Base-by-base conservation (phyloP, 2,329 filamentous ascomycete species). In the Xylariaceae sp. region DNA sequence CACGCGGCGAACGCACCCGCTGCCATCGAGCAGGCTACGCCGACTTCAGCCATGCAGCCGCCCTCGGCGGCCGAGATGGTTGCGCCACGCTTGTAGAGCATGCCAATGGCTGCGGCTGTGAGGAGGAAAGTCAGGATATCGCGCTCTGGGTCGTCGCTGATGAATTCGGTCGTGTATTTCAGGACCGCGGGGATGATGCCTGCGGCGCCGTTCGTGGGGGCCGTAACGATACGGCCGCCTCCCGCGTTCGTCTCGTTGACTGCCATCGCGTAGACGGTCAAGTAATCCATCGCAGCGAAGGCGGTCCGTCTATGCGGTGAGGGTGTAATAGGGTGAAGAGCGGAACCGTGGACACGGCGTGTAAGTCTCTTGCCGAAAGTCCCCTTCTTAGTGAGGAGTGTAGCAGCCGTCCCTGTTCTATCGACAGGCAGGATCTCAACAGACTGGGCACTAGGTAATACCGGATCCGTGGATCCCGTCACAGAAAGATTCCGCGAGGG, bases 171-270 rank as follows among this genome's bases (percentile, higher is more conserved):
- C 1, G 73, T 75, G 67, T 81, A 81, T 62, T 81, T 81, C 34
- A 81, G 74, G 35, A 80, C 78, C 2, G 78, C 73, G 1, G 78
- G 78, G 55, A 80, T 80, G 64, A 80, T 81, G 30, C 78, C 78
- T 1, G 78, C 78, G 0, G 78, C 78, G 11, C 78, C 78, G 62
- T 81, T 81, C 17, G 78, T 81, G 1, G 78, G 78, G 1, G 78
- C 78, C 1, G 78, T 81, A 15, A 81, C 78, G 60, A 81, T 79
- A 35, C 78, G 76, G 0, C 78, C 78, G 10, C 78, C 78, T 0
- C 75, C 77, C 1, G 78, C 78, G 57, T 81, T 81, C n/a, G 78
- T 81, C 67, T 81, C 78, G 63, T 81, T 81, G 23, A 81, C 78
- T 0, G 78, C 78, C 17, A 80, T 80, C 45, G 78, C 78, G 59